phyloP scores from a whole-genome alignment of 345 rosid genomes.

The Salix koriyanagi region DNA sequence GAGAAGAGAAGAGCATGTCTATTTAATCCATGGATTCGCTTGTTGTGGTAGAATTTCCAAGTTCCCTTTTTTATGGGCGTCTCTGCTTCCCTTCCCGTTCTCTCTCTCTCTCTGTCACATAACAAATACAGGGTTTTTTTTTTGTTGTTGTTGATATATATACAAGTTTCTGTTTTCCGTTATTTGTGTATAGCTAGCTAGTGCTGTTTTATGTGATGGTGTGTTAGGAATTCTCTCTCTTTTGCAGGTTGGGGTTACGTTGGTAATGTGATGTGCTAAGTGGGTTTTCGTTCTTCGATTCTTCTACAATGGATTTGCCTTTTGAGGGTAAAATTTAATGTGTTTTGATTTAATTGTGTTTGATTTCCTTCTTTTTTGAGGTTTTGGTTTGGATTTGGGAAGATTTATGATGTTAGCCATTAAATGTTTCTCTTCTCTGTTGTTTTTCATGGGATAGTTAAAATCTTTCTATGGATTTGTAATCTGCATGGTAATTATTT shows the following conservation, averaged over 20 bases:
- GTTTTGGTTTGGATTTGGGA: constrained; percentile 2
- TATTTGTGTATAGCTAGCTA: not conserved
- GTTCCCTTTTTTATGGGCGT: constrained; percentile 14
- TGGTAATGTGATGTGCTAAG: constrained; percentile 41
- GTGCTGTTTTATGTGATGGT: not conserved
- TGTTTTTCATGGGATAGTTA: constrained; percentile 11
- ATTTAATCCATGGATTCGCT: constrained; percentile 30
- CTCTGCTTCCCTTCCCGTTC: constrained; percentile 14
- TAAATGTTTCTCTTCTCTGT: constrained; percentile 2
- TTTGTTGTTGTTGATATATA: not conserved
- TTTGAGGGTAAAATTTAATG: constrained; percentile 17
- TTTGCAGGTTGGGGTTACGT: constrained; percentile 37
- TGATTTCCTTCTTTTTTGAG: not conserved
- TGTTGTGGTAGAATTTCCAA: constrained; percentile 24
- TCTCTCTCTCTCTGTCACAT: not conserved
- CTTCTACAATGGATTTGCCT: constrained; percentile 35
- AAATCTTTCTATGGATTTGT: constrained; percentile 12
- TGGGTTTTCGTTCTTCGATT: constrained; percentile 11
- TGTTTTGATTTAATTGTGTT: not conserved
- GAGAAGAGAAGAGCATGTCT: not conserved
- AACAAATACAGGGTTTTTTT: not conserved
- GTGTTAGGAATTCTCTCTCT: not conserved
- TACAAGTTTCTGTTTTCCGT: not conserved
- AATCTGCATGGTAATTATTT: not conserved
- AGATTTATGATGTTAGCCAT: not conserved